Conservation (phyloP, 345 rosid genomes). For the Capsella bursapastoris region DNA sequence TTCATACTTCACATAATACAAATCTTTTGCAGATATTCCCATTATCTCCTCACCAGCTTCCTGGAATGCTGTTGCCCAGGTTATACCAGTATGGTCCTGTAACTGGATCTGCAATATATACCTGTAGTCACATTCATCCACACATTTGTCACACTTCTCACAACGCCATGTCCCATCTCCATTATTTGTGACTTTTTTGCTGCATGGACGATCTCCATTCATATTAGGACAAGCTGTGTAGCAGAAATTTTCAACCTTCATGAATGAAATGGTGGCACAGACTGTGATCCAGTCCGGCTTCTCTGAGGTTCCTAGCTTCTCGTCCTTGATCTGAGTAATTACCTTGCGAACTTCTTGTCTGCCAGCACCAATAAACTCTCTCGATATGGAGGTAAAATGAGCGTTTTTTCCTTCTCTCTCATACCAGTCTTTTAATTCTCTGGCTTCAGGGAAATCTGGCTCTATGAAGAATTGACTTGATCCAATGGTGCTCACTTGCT, state of each 20-base stretch:
- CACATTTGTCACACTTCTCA: conserved; percentile 71
- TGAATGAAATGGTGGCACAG: conserved; percentile 61
- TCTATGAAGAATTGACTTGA: conserved; percentile 74
- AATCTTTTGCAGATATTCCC: conserved; percentile 84
- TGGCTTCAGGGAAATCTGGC: conserved; percentile 79
- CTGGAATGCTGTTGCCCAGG: conserved; percentile 94
- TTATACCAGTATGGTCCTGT: conserved; percentile 83
- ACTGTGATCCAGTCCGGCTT: conserved; percentile 93
- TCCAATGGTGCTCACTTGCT: conserved; percentile 75
- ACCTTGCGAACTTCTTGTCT: conserved; percentile 68
- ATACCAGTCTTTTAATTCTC: conserved; percentile 72
- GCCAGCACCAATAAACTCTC: conserved; percentile 59
- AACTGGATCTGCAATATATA: conserved; percentile 88
- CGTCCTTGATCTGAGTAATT: conserved; percentile 85
- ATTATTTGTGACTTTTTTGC: conserved; percentile 84
- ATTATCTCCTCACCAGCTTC: conserved; percentile 83
- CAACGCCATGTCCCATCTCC: conserved; percentile 96
- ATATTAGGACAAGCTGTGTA: conserved; percentile 90
- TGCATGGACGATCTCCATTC: conserved; percentile 82
- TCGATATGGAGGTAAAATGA: conserved; percentile 72
- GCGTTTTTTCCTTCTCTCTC: conserved; percentile 68
- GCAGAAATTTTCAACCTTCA: conserved; percentile 84
- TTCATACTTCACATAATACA: conserved; percentile 67
- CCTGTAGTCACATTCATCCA: conserved; percentile 83
- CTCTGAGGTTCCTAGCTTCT: conserved; percentile 88